Evolutionary conservation across 208 protist species (phyloP).

Genomic region (Leishmania major): DNA sequence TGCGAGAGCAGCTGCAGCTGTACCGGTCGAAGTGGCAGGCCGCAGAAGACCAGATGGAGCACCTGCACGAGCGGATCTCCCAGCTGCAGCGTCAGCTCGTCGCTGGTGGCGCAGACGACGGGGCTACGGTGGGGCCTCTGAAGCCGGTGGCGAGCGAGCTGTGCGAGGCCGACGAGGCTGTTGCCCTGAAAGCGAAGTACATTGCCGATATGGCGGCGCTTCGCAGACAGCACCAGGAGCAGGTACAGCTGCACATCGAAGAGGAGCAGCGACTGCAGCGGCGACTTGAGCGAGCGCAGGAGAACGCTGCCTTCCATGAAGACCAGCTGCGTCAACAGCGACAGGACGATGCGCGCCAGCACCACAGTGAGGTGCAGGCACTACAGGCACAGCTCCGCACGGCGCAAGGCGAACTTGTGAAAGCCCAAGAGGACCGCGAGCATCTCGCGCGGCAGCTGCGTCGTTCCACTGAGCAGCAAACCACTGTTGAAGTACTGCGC

Average conservation of each 20-base stretch:
- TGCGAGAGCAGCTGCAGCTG: conserved; percentile 43
- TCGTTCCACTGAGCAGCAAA: conserved; percentile 42
- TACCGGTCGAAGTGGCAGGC: conserved; percentile 60
- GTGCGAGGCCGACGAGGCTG: neutral
- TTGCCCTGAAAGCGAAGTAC: conserved; percentile 11
- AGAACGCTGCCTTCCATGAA: conserved; percentile 43
- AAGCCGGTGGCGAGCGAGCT: conserved; percentile 1
- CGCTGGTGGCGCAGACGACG: neutral
- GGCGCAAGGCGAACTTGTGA: conserved; percentile 30
- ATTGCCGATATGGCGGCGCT: conserved; percentile 7
- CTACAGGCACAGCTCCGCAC: conserved; percentile 52
- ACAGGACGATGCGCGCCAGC: conserved; percentile 40
- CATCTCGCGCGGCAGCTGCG: conserved; percentile 45
- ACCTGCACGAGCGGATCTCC: conserved; percentile 36
- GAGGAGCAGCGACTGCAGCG: conserved; percentile 63
- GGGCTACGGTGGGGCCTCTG: neutral
- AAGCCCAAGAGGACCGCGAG: conserved; percentile 39
- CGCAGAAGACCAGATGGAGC: conserved; percentile 52
- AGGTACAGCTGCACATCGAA: conserved; percentile 43
- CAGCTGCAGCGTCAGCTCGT: conserved; percentile 28
- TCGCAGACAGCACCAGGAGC: conserved; percentile 38
- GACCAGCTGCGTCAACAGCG: conserved; percentile 56
- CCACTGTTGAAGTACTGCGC: conserved; percentile 51
- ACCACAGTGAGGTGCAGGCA: conserved; percentile 38
- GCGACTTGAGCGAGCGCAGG: conserved; percentile 55